Conservation (phyloP, 352 stramenopile species). For the Pythium guiyangense region DNA sequence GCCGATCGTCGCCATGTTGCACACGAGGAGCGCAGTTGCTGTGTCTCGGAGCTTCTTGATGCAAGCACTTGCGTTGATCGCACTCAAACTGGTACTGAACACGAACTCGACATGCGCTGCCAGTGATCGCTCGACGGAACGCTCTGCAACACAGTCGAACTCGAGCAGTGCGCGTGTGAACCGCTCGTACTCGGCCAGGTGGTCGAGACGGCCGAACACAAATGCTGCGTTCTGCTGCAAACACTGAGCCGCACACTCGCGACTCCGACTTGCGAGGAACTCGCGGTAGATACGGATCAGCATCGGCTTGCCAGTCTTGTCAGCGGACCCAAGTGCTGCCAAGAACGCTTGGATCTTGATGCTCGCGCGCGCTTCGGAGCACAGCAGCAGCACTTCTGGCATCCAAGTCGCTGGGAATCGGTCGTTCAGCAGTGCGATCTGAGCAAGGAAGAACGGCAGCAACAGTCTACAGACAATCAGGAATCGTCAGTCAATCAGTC, state of each 20-base stretch:
- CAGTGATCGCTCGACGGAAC: neutral
- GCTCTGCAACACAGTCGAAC: neutral
- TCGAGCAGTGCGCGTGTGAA: neutral
- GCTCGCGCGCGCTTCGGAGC: neutral
- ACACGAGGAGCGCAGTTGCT: neutral
- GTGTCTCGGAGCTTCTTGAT: neutral
- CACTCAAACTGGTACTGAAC: neutral
- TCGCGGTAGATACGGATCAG: neutral
- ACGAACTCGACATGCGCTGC: neutral
- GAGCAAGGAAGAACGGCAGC: neutral
- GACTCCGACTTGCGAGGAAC: neutral
- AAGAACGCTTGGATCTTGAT: neutral
- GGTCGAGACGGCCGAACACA: neutral
- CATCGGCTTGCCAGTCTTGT: neutral
- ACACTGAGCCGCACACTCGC: neutral
- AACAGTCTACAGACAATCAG: neutral
- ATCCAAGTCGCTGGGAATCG: neutral
- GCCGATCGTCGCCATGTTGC: neutral
- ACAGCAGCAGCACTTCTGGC: conserved; percentile 1
- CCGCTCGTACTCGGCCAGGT: neutral
- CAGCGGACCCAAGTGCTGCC: neutral
- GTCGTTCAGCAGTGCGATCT: neutral
- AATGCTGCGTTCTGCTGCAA: neutral
- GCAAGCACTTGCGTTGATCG: neutral
- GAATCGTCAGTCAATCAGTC: neutral